These are phyloP conservation scores for Penicillium frequentans DNA, from an alignment of 2,329 filamentous ascomycete genomes.

Conservation along the genomic window DNA sequence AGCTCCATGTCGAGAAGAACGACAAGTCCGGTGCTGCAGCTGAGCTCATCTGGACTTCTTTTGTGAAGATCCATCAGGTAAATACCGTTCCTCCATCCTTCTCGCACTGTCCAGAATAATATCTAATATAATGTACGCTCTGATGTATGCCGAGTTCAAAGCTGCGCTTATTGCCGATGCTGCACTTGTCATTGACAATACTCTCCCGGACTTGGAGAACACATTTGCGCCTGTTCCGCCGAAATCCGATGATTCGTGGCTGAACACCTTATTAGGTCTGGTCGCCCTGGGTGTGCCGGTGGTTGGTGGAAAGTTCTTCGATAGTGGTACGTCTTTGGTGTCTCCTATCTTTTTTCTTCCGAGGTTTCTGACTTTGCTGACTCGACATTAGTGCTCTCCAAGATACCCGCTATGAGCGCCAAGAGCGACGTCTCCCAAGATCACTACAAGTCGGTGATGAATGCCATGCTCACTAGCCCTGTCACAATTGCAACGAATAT, in stretches of 20 bases:
- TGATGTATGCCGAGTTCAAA: no score
- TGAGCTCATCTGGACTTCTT: slow-evolving; percentile 15
- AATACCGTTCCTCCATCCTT: no score
- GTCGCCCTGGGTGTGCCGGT: not conserved
- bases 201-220: slow-evolving; percentile 12
- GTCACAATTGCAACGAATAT: no score
- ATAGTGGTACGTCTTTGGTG: not conserved
- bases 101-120: no score
- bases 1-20: not conserved
- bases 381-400: not conserved
- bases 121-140: no score
- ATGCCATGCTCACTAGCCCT: no score
- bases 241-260: slow-evolving; percentile 6
- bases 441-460: no score
- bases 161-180: not conserved
- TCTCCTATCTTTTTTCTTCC: no score
- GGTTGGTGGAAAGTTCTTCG: not conserved
- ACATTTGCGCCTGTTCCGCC: slow-evolving; percentile 17
- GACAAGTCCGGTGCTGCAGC: slow-evolving; percentile 11
- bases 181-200: not conserved
- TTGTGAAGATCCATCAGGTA: slow-evolving; percentile 4
- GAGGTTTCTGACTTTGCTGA: not conserved
- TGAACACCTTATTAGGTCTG: slow-evolving; percentile 5
- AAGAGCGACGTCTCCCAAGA: not conserved
- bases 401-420: not conserved